Conservation (phyloP, 371 early-diverging fungal species). For the Apophysomyces trapeziformis region DNA sequence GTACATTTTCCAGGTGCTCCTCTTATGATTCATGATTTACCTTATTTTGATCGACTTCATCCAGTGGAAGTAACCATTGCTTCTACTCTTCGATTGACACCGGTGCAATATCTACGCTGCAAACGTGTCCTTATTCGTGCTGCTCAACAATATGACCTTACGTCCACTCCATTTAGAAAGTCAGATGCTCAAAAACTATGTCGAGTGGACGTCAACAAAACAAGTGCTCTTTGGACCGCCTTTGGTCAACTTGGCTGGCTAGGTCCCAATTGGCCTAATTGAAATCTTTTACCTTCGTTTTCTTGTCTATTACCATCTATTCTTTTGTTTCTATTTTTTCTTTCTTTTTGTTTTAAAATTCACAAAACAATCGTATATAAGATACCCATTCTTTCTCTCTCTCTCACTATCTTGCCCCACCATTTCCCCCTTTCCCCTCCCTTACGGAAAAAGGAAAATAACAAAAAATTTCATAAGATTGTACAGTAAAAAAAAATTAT, state of each 20-base stretch:
- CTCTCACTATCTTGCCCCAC: too few species aligned
- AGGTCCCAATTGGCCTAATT: conserved; percentile 26
- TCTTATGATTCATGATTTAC: conserved; percentile 40
- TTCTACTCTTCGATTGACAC: conserved; percentile 65
- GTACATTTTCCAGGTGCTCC: conserved; percentile 36
- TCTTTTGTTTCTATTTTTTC: too few species aligned
- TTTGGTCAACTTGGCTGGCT: conserved; percentile 65
- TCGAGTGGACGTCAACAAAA: conserved; percentile 77
- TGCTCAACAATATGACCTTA: conserved; percentile 39
- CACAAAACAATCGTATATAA: background rate
- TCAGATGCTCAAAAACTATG: conserved; percentile 75
- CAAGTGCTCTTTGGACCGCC: conserved; percentile 68
- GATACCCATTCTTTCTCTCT: background rate
- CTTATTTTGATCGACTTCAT: conserved; percentile 49
- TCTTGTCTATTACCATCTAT: too few species aligned
- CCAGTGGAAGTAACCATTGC: conserved; percentile 59
- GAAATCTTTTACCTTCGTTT: conserved; percentile 1
- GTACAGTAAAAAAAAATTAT: conserved; percentile 11
- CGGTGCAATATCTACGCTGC: conserved; percentile 65
- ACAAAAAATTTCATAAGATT: conserved; percentile 1
- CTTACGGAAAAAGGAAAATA: conserved; percentile 4
- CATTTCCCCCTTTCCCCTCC: too few species aligned
- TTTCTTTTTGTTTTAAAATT: too few species aligned
- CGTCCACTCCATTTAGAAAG: conserved; percentile 59
- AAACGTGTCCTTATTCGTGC: conserved; percentile 63